phyloP scores from a whole-genome alignment of 768 basidiomycete species.

The Auriculariales sp. region DNA sequence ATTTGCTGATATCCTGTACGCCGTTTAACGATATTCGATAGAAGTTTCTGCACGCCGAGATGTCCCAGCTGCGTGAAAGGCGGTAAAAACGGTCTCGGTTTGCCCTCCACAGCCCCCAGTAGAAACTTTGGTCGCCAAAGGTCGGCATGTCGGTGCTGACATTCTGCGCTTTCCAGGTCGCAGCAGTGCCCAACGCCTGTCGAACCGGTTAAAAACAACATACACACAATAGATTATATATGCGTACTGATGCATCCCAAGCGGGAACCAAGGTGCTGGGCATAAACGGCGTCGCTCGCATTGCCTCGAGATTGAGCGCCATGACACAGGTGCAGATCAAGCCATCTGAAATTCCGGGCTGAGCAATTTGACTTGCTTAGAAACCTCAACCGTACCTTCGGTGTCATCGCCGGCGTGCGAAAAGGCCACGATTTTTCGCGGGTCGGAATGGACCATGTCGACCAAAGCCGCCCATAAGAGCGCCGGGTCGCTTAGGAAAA shows the following conservation, averaged over 20 bases:
- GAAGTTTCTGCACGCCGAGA: neutral
- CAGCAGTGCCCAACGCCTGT: neutral
- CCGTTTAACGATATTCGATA: neutral
- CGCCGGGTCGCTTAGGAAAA: slow-evolving; percentile 32
- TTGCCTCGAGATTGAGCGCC: slow-evolving; percentile 32
- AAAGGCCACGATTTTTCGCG: slow-evolving; percentile 30
- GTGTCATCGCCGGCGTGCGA: slow-evolving; percentile 8
- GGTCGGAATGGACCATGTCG: slow-evolving; percentile 18
- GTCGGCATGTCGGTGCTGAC: neutral
- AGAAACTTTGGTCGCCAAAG: neutral
- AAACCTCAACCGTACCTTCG: neutral
- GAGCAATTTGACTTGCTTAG: too few species aligned
- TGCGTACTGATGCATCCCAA: neutral
- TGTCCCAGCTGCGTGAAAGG: neutral
- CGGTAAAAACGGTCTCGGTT: neutral
- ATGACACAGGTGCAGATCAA: slow-evolving; percentile 18
- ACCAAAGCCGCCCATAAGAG: slow-evolving; percentile 31
- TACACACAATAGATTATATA: neutral
- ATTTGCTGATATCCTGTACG: neutral
- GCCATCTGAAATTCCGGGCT: too few species aligned
- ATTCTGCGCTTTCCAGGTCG: neutral
- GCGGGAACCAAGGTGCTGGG: neutral
- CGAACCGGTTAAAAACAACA: neutral
- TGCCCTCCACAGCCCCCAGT: neutral
- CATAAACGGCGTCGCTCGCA: slow-evolving; percentile 30